Evolutionary conservation across 2,329 filamentous ascomycete genomes (phyloP).

Genomic region (Fonsecaea monophora): DNA sequence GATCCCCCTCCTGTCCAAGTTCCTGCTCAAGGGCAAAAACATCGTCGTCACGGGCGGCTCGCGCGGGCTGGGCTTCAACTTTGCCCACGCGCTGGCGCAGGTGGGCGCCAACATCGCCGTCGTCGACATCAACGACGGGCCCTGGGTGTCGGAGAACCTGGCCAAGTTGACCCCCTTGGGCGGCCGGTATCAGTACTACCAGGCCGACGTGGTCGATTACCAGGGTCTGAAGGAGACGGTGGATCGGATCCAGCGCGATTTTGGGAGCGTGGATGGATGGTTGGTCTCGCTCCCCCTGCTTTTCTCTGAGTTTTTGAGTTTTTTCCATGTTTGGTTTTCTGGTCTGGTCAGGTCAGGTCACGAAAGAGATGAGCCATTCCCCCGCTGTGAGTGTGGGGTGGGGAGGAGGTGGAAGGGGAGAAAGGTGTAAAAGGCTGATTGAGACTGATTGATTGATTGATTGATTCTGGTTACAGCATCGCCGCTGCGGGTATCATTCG

Average conservation of each 20-base stretch:
- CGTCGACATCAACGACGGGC: constrained; percentile 11
- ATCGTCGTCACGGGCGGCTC: constrained; percentile 39
- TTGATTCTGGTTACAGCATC: constrained; percentile 30
- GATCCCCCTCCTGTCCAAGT: constrained; percentile 10
- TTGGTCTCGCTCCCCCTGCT: not conserved
- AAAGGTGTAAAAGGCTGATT: too few species aligned
- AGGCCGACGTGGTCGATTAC: constrained; percentile 23
- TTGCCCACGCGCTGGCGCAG: constrained; percentile 34
- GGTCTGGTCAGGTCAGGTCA: too few species aligned
- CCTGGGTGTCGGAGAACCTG: not conserved
- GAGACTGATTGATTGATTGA: too few species aligned
- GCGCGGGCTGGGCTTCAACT: constrained; percentile 36
- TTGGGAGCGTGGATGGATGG: constrained; percentile 28
- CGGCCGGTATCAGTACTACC: constrained; percentile 17
- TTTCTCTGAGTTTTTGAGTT: too few species aligned
- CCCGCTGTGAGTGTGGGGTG: too few species aligned
- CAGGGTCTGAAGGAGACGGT: constrained; percentile 12
- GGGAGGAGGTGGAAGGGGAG: too few species aligned
- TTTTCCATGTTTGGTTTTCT: too few species aligned
- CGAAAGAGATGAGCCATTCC: too few species aligned
- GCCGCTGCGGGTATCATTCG: constrained; percentile 27
- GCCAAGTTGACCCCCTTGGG: not conserved
- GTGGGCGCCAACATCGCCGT: constrained; percentile 28
- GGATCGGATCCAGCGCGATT: constrained; percentile 16
- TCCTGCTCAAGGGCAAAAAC: constrained; percentile 33